phyloP scores from a whole-genome alignment of 2,329 filamentous ascomycete species.

The Ceratocystis smalleyi region DNA sequence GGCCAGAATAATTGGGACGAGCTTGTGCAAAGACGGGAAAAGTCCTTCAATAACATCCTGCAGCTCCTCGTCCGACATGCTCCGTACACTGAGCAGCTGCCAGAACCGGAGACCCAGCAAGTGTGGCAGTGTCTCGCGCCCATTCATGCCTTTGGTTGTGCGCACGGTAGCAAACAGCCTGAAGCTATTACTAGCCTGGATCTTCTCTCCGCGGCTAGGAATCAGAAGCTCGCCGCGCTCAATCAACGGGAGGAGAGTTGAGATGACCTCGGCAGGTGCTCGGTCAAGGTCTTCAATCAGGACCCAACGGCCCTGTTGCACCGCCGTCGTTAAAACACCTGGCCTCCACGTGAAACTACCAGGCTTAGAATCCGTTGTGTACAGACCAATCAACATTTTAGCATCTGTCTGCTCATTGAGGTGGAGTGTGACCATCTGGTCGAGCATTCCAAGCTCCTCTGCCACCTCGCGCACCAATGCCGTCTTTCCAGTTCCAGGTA shows the following conservation, averaged over 20 bases:
- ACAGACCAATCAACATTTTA: slow-evolving; percentile 87
- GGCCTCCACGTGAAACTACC: slow-evolving; percentile 86
- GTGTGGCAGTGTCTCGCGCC: slow-evolving; percentile 48
- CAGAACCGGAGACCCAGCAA: slow-evolving; percentile 79
- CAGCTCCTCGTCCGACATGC: slow-evolving; percentile 55
- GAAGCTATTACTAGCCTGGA: slow-evolving; percentile 72
- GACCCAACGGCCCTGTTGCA: slow-evolving; percentile 89
- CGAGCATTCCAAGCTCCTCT: slow-evolving; percentile 59
- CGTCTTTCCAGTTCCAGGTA: slow-evolving; percentile 83
- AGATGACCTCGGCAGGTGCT: slow-evolving; percentile 87
- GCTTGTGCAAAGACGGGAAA: slow-evolving; percentile 53
- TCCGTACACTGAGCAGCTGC: slow-evolving; percentile 55
- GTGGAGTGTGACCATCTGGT: slow-evolving; percentile 81
- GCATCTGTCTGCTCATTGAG: slow-evolving; percentile 97
- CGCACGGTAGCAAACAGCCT: slow-evolving; percentile 84
- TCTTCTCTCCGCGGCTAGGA: slow-evolving; percentile 71
- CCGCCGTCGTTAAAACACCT: slow-evolving; percentile 84
- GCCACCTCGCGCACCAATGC: slow-evolving; percentile 71
- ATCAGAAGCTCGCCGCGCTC: slow-evolving; percentile 85
- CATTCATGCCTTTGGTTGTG: slow-evolving; percentile 54
- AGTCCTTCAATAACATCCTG: slow-evolving; percentile 54
- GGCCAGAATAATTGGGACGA: slow-evolving; percentile 41
- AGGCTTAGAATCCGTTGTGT: slow-evolving; percentile 73
- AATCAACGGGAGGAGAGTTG: slow-evolving; percentile 79
- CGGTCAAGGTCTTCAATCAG: slow-evolving; percentile 93